These are phyloP conservation scores for Gaeumannomyces sp. DNA, from an alignment of 2,329 filamentous ascomycete species.

Conservation along the genomic window DNA sequence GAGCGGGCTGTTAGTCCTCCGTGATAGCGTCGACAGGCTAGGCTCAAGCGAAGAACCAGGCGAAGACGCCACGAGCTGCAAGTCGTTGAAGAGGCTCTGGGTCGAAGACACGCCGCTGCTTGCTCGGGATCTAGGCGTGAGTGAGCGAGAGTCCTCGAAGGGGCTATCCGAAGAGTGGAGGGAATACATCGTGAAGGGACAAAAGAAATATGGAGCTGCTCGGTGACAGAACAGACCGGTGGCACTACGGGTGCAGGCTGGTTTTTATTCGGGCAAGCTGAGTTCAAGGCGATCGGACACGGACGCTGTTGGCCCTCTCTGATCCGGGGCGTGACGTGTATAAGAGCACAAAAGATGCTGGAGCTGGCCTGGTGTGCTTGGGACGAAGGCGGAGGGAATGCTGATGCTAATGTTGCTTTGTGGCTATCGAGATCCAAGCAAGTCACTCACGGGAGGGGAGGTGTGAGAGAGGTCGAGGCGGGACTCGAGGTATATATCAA, in stretches of 20 bases:
- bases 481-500: too few relatives aligned
- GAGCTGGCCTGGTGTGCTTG: too few relatives aligned
- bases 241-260: constrained; percentile 2
- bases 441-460: too few relatives aligned
- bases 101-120: constrained; percentile 25
- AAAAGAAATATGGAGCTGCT: constrained; percentile 5
- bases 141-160: constrained; percentile 10
- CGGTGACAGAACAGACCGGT: neutral
- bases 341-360: too few relatives aligned
- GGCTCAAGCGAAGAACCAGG: neutral
- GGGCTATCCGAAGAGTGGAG: neutral
- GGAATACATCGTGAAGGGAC: constrained; percentile 4
- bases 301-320: too few relatives aligned
- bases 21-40: constrained; percentile 12
- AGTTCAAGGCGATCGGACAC: too few relatives aligned
- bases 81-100: constrained; percentile 21
- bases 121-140: constrained; percentile 19
- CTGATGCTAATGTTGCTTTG: too few relatives aligned
- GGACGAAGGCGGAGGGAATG: too few relatives aligned
- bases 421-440: too few relatives aligned
- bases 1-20: constrained; percentile 19
- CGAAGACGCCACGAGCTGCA: constrained; percentile 21
- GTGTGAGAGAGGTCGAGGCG: too few relatives aligned
- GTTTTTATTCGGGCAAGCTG: too few relatives aligned
- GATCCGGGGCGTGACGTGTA: too few relatives aligned